A percentile compares a stretch with the other conserved stretches of the same genome.
phyloP scores from a whole-genome alignment of 371 early-diverging fungal genomes.

The Mucor irregularis region DNA sequence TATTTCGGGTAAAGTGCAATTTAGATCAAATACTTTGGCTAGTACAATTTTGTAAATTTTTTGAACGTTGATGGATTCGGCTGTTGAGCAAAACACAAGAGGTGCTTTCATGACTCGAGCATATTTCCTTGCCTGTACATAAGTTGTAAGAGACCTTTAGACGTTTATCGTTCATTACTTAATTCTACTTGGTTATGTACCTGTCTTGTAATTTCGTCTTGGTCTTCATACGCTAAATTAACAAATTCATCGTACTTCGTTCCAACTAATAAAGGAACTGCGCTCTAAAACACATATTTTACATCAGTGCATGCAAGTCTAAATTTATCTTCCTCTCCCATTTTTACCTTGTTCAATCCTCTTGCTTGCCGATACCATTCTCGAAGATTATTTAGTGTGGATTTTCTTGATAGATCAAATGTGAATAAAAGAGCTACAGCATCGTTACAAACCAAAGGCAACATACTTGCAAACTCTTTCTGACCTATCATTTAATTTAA shows the following conservation, averaged over 20 bases:
- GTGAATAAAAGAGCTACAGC: slow-evolving; percentile 94
- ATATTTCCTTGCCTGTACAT: slow-evolving; percentile 85
- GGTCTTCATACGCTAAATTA: slow-evolving; percentile 77
- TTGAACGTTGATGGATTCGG: slow-evolving; percentile 93
- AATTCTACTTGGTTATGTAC: too few species aligned
- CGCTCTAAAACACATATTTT: too few species aligned
- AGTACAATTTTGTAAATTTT: slow-evolving; percentile 96
- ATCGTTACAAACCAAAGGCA: slow-evolving; percentile 95
- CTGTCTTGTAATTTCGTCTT: slow-evolving; percentile 91
- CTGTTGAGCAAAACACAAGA: slow-evolving; percentile 92
- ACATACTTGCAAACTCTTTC: slow-evolving; percentile 96
- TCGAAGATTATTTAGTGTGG: slow-evolving; percentile 90
- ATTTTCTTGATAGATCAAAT: slow-evolving; percentile 92
- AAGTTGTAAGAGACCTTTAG: too few species aligned
- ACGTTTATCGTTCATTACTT: too few species aligned
- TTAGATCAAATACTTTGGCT: slow-evolving; percentile 91
- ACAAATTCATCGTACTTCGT: slow-evolving; percentile 97
- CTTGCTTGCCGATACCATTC: slow-evolving; percentile 97
- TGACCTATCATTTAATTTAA: slow-evolving; percentile 61
- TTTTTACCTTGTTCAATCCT: slow-evolving; percentile 86
- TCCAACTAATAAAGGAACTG: slow-evolving; percentile 94
- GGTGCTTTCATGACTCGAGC: slow-evolving; percentile 95
- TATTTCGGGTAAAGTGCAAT: slow-evolving; percentile 91
- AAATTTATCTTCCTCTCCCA: too few species aligned
- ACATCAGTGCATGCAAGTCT: too few species aligned